Base-by-base conservation (phyloP, 768 basidiomycete species). In the Cubamyces sp. region DNA sequence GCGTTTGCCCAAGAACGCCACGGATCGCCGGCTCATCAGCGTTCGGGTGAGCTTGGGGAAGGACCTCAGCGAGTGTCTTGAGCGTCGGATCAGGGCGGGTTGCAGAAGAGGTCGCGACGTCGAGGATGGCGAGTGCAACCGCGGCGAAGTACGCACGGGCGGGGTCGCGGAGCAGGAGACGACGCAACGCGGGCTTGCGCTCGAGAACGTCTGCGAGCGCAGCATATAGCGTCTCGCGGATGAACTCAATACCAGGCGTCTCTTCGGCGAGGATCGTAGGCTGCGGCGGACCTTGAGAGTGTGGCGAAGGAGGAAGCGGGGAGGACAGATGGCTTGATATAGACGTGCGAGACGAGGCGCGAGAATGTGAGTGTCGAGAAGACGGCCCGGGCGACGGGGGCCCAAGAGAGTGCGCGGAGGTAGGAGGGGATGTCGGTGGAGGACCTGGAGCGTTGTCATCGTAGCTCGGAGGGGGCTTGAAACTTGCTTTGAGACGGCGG, bases 201-300 rank as follows among this genome's bases (percentile, higher is more conserved):
- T 86, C 81, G 47, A 94, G 79, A 0, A 82, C 85, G 64, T 91
- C 90, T 0, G 81, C 91, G 3, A 94, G 79, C 2, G 90, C 84
- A 0, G 92, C 91, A 73, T 94, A 95, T 18, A 95, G 82, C 0
- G 92, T 93, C 74, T 95, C 92, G 26, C 93, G 88, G 61, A 95
- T 94, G 69, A 90, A 79, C 57, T 87, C 84, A 65, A 94, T 88
- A 0, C 85, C 87, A 0, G 89, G 83, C 21, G 82, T 76, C 16
- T 71, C 71, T 62, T 74, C 65, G 67, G 77, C 74, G 45, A 73
- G 70, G 54, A 76, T 69, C 2, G 77, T 70, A n/a, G 74, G 72
- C 3, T 68, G 64, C 39, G 68, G 67, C 5, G 70, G 43, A 23
- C 37, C 53, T 0, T 68, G 67, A 26, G 65, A 55, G 54, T 57